These are phyloP conservation scores for Sphenostylis stenocarpa DNA, from an alignment of 306 rosid species.

Conservation along the genomic window DNA sequence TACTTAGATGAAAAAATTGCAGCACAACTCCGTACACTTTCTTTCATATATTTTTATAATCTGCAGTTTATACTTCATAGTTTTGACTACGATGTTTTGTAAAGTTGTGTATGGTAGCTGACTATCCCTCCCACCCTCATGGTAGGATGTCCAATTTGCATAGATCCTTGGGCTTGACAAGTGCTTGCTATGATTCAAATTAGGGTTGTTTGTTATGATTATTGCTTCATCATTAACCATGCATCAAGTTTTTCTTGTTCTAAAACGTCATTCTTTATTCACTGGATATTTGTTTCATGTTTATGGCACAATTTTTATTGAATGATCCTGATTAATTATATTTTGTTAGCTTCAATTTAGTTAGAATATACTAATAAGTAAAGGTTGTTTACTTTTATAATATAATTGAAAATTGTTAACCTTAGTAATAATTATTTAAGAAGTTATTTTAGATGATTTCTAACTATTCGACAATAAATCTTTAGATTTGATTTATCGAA, in stretches of 20 bases:
- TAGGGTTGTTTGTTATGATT: background rate
- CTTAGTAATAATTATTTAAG: too few relatives aligned
- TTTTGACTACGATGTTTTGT: background rate
- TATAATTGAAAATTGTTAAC: too few relatives aligned
- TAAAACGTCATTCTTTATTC: background rate
- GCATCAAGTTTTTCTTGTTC: background rate
- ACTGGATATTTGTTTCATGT: background rate
- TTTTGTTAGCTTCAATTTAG: background rate
- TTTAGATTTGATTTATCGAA: background rate
- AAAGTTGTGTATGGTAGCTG: background rate
- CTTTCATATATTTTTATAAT: background rate
- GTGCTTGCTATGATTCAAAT: background rate
- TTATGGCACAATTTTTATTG: background rate
- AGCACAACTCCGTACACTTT: conserved; percentile 20
- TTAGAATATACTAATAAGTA: background rate
- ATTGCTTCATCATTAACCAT: too few relatives aligned
- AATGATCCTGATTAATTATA: background rate
- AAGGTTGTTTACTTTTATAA: background rate
- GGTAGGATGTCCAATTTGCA: background rate
- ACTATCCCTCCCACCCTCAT: background rate
- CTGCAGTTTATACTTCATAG: background rate
- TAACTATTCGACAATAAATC: too few relatives aligned
- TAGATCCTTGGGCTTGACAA: background rate
- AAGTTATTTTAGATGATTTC: background rate
- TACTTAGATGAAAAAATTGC: conserved; percentile 46